These are phyloP conservation scores for Ophiostoma himal-ulmi DNA, from an alignment of 2,329 filamentous ascomycete genomes.

Conservation along the genomic window DNA sequence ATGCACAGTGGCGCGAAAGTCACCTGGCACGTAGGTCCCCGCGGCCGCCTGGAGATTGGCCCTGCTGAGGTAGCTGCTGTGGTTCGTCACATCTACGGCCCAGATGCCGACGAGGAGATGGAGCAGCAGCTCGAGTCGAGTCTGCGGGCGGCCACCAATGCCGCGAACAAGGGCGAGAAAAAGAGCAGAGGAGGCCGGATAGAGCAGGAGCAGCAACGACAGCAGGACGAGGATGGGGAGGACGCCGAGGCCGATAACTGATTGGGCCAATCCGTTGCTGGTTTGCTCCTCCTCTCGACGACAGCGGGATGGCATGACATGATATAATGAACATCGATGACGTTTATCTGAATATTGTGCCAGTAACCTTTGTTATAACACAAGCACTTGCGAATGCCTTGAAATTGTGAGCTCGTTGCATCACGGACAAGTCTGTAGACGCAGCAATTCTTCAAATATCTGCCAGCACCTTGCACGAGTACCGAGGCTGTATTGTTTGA, in stretches of 20 bases:
- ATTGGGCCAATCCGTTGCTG: background rate
- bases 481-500: too few relatives aligned
- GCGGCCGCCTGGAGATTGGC: conserved; percentile 80
- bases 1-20: conserved; percentile 37
- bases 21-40: conserved; percentile 77
- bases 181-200: background rate
- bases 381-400: background rate
- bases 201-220: conserved; percentile 13
- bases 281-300: background rate
- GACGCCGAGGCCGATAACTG: background rate
- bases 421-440: background rate
- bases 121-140: conserved; percentile 57
- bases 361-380: background rate
- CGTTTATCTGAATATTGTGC: background rate
- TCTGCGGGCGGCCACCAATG: conserved; percentile 39
- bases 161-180: background rate
- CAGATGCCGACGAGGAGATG: conserved; percentile 45
- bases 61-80: conserved; percentile 68
- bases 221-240: conserved; percentile 1
- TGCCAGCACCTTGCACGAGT: too few relatives aligned
- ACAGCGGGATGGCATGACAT: background rate
- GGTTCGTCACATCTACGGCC: conserved; percentile 56
- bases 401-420: background rate
- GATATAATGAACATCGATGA: background rate
- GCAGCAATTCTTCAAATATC: too few relatives aligned